A percentile compares a stretch with the other conserved stretches of the same genome.
Evolutionary conservation across 1,139 yeast genomes (phyloP).

Genomic region (Pichia sp.): DNA sequence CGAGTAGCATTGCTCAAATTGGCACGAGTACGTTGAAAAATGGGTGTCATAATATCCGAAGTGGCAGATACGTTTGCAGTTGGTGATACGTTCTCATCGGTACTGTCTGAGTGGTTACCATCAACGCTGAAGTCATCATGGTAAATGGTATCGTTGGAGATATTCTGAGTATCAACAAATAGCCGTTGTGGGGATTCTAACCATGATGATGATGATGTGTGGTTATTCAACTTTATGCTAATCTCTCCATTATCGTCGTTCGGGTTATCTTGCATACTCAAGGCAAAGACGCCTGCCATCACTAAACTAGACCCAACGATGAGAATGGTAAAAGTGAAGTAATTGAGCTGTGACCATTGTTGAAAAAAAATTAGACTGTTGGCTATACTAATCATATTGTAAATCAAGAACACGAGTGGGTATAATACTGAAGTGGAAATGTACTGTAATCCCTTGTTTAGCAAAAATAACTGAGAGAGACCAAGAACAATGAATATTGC

Average conservation of each 20-base stretch:
- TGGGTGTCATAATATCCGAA: slow-evolving; percentile 16
- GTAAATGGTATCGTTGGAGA: not conserved
- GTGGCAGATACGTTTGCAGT: slow-evolving; percentile 1
- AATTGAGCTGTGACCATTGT: slow-evolving; percentile 37
- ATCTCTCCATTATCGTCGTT: not conserved
- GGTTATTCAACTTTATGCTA: not conserved
- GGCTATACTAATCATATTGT: slow-evolving; percentile 64
- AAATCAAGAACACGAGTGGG: slow-evolving; percentile 80
- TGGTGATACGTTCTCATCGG: not conserved
- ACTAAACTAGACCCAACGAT: slow-evolving; percentile 44
- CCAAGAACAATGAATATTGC: slow-evolving; percentile 57
- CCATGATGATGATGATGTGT: no score
- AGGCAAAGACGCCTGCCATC: slow-evolving; percentile 46
- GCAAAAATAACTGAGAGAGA: slow-evolving; percentile 63
- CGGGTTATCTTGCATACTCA: slow-evolving; percentile 34
- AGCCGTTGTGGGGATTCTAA: no score
- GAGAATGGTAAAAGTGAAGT: slow-evolving; percentile 36
- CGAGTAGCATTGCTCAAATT: slow-evolving; percentile 17
- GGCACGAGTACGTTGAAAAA: slow-evolving; percentile 19
- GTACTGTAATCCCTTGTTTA: slow-evolving; percentile 66
- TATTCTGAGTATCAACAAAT: not conserved
- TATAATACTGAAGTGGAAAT: slow-evolving; percentile 74
- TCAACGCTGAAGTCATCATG: not conserved
- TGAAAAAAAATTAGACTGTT: slow-evolving; percentile 66
- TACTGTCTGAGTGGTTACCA: not conserved